Evolutionary conservation across 108 stramenopile species (phyloP).

Genomic region (Epipyxis sp.): DNA sequence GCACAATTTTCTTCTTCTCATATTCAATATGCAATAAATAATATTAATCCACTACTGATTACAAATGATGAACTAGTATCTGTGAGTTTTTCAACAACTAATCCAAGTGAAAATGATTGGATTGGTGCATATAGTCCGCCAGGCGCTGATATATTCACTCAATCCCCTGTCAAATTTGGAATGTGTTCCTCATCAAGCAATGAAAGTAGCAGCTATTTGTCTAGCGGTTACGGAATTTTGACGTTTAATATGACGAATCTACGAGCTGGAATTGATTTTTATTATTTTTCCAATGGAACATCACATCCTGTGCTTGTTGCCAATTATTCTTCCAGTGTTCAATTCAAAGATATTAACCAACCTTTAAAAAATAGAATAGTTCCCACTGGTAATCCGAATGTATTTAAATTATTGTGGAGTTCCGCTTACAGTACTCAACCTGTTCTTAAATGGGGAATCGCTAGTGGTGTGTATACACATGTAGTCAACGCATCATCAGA

Average conservation of each 20-base stretch:
- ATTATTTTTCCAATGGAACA: not conserved
- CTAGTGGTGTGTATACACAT: not conserved
- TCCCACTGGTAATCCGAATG: conserved; percentile 15
- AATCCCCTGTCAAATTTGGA: too few relatives aligned
- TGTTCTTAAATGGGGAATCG: not conserved
- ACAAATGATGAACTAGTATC: too few relatives aligned
- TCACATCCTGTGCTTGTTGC: not conserved
- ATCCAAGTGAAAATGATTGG: too few relatives aligned
- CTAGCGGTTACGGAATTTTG: not conserved
- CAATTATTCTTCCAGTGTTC: not conserved
- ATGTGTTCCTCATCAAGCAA: too few relatives aligned
- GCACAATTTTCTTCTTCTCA: too few relatives aligned
- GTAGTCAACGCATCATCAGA: not conserved
- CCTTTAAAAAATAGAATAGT: not conserved
- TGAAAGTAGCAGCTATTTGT: not conserved
- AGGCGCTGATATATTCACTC: too few relatives aligned
- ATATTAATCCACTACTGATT: too few relatives aligned
- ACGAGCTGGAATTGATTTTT: not conserved
- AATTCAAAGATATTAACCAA: not conserved
- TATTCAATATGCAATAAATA: too few relatives aligned
- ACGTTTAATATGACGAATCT: conserved; percentile 20
- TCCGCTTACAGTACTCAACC: conserved; percentile 21
- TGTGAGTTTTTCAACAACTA: too few relatives aligned
- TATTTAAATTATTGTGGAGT: not conserved
- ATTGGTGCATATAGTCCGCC: too few relatives aligned